These are phyloP conservation scores for Mycena latifolia DNA, from an alignment of 768 basidiomycete species.

Conservation along the genomic window DNA sequence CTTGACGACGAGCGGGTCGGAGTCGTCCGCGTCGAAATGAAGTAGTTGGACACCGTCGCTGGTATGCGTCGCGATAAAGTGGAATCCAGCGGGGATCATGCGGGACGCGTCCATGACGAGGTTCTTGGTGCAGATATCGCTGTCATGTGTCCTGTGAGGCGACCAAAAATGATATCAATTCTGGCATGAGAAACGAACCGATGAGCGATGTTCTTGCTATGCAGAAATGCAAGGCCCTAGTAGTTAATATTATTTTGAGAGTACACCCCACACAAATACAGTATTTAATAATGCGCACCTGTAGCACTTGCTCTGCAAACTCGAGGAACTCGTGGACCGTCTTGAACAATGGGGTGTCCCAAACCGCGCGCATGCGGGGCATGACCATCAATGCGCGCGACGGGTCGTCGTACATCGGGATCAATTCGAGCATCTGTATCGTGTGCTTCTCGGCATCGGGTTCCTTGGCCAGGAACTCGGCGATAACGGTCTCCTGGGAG, in stretches of 20 bases:
- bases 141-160: neutral
- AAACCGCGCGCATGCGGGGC: conserved; percentile 1
- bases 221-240: neutral
- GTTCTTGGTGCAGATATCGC: neutral
- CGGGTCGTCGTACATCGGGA: neutral
- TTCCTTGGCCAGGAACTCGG: neutral
- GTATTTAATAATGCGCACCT: too few relatives aligned
- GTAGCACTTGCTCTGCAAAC: too few relatives aligned
- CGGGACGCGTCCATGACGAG: conserved; percentile 10
- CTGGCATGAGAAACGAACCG: neutral
- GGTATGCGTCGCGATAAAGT: neutral
- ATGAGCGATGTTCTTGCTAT: conserved; percentile 11
- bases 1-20: neutral
- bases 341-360: too few relatives aligned
- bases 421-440: neutral
- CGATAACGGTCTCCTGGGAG: neutral
- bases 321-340: too few relatives aligned
- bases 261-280: too few relatives aligned
- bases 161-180: too few relatives aligned
- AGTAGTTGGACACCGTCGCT: neutral
- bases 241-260: too few relatives aligned
- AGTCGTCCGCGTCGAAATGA: neutral
- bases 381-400: conserved; percentile 1
- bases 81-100: conserved; percentile 7
- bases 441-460: neutral